Evolutionary conservation across 208 protist species (phyloP), one percentile per base, ranked within the genome.

Genomic region (Leishmania mexicana): DNA sequence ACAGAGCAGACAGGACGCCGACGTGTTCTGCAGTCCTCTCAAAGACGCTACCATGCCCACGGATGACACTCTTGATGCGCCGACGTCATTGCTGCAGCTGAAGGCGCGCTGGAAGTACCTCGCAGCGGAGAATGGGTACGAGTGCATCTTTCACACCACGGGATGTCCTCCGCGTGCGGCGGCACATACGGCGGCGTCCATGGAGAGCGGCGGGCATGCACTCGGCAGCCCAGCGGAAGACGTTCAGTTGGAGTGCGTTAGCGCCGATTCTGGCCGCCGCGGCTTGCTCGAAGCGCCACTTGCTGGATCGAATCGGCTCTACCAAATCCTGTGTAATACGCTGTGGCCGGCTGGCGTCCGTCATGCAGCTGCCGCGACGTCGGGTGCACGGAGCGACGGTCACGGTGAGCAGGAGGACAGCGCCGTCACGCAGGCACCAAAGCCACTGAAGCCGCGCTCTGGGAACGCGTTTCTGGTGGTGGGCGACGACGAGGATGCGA

Each of bases 311-410:
- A 83, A 86, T 64, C 84, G 92, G 15, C 75, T 95, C 0, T 83
- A 86, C 31, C 88, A 94, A 64, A 75, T 95, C 38, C 76, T 95
- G 24, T 85, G 88, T 76, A 94, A 91, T 77, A 91, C 89, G 6
- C 64, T 93, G 40, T 95, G 92, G 92, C 89, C 92, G 0, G 73
- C 78, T 19, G 15, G 4, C 8, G 75, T 47, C 40, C 53, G 75
- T 67, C 35, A 24, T 21, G 6, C 38, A 19, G 49, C 40, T n/a
- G 35, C 40, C 31, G 24, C 3, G 24, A 0, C 24, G 21, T 53
- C 68, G 1, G 68, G 24, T 19, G 28, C 42, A 51, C 38, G 24
- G 10, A n/a, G 24, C 40, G 24, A n/a, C 68, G 68, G 11, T 2
- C 68, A 35, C 68, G 10, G 7, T 51, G 42, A 35, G 42, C 21